Conservation (phyloP, 2,329 filamentous ascomycete species). For the Xylariaceae sp. region DNA sequence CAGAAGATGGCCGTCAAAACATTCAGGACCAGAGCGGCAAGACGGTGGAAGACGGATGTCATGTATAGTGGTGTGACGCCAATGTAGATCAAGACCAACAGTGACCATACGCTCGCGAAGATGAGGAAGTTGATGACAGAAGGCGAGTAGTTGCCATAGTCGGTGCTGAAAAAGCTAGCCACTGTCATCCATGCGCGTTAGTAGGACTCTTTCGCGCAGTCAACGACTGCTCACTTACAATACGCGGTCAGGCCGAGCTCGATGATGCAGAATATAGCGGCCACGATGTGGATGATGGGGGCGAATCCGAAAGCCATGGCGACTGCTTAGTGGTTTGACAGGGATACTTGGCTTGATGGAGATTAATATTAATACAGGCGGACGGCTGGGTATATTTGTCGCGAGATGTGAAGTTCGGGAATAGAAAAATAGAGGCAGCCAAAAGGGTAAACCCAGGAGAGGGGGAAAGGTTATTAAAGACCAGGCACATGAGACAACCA, state of each 20-base stretch:
- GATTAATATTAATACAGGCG: too few species aligned
- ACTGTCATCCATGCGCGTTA: conserved; percentile 39
- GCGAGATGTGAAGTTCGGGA: too few species aligned
- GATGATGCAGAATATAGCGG: conserved; percentile 66
- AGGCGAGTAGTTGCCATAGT: conserved; percentile 38
- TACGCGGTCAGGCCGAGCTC: conserved; percentile 73
- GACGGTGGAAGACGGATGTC: conserved; percentile 57
- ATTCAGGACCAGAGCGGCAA: conserved; percentile 64
- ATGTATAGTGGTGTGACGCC: conserved; percentile 62
- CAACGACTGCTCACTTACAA: conserved; percentile 44
- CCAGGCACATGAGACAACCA: too few species aligned
- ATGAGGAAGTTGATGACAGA: conserved; percentile 70
- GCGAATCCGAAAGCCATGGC: conserved; percentile 52
- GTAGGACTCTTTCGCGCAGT: background rate
- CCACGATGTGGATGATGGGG: conserved; percentile 61
- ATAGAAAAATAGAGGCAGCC: too few species aligned
- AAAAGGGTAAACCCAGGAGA: too few species aligned
- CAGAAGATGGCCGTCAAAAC: conserved; percentile 78
- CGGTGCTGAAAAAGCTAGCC: conserved; percentile 42
- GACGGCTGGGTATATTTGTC: too few species aligned
- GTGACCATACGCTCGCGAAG: conserved; percentile 73
- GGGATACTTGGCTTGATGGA: too few species aligned
- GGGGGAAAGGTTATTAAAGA: too few species aligned
- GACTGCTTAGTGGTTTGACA: background rate
- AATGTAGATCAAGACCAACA: conserved; percentile 68